These are phyloP conservation scores for Uronychia binucleata DNA, from an alignment of 73 alveolate species.

Conservation along the genomic window DNA sequence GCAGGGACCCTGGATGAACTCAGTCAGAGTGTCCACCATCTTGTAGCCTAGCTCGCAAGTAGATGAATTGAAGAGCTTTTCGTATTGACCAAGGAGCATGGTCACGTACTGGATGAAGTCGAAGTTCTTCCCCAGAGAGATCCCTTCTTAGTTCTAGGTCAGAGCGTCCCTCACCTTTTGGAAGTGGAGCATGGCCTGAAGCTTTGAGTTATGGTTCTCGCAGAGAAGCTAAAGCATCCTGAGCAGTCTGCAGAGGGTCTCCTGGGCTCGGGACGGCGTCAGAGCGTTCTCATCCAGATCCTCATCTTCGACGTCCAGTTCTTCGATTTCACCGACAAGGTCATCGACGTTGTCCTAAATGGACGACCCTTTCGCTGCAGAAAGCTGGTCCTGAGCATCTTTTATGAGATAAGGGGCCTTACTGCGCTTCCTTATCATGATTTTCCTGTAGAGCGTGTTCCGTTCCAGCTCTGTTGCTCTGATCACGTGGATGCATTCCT, in stretches of 20 bases:
- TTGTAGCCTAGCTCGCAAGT: slow-evolving; percentile 52
- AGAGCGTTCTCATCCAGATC: slow-evolving; percentile 26
- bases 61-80: slow-evolving; percentile 29
- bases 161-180: slow-evolving; percentile 50
- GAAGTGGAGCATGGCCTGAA: slow-evolving; percentile 55
- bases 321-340: neutral
- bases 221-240: slow-evolving; percentile 70
- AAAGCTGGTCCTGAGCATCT: no score
- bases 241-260: slow-evolving; percentile 1
- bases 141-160: slow-evolving; percentile 50
- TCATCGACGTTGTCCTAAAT: no score
- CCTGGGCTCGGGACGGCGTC: slow-evolving; percentile 28
- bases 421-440: neutral
- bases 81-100: slow-evolving; percentile 35
- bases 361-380: no score
- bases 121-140: slow-evolving; percentile 34
- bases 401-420: no score
- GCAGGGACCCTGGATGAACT: slow-evolving; percentile 83
- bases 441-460: slow-evolving; percentile 15
- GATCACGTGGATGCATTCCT: slow-evolving; percentile 30
- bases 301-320: slow-evolving; percentile 5
- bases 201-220: slow-evolving; percentile 70
- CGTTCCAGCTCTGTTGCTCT: slow-evolving; percentile 33
- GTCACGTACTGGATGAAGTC: slow-evolving; percentile 41
- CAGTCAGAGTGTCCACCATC: slow-evolving; percentile 69